Base-by-base conservation (phyloP, 148 eudicot species). In the Chenopodium suecicum region DNA sequence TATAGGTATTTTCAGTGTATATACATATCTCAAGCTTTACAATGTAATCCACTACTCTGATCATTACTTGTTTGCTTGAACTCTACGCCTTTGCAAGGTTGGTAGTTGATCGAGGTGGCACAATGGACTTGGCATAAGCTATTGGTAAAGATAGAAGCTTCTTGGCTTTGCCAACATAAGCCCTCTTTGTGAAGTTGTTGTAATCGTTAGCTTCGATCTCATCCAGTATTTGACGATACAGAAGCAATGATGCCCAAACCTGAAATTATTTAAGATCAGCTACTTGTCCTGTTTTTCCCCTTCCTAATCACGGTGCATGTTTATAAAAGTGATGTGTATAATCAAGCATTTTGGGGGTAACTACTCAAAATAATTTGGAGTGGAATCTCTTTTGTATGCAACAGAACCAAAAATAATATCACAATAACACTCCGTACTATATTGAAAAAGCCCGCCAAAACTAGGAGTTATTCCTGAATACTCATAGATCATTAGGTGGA, bases 141-240 rank as follows among this genome's bases (percentile, higher is more conserved):
- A 91, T 32, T 0, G 98, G 99, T 88, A 96, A 82, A 25, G 99
- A 85, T 0, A 94, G 73, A 50, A 92, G 85, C 86, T 96, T 96
- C 91, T 96, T 94, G 17, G 91, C 89, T 88, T 94, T 94, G 87
- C 94, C 85, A 50, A 96, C 98, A 64, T 92, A 94, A 11, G 98
- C 99, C 82, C 98, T 87, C 82, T 88, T 91, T 1, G 99, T 94
- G 86, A 96, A 96, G 87, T 90, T 96, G 83, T 94, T 90, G 90
- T 94, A 96, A 77, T 94, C 99, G 19, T 96, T 96, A 13, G 95
- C 98, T 88, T 96, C 99, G 1, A 96, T 94, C 80, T 94, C 98
- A 46, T 96, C 98, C 81, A 96, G 64, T 87, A 96, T 96, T 70
- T 96, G 92, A 22, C 94, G 91, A 70, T 96, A 96, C 67, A 96